These are phyloP conservation scores for Annulohypoxylon bovei DNA, from an alignment of 495 filamentous ascomycete genomes.

Conservation along the genomic window DNA sequence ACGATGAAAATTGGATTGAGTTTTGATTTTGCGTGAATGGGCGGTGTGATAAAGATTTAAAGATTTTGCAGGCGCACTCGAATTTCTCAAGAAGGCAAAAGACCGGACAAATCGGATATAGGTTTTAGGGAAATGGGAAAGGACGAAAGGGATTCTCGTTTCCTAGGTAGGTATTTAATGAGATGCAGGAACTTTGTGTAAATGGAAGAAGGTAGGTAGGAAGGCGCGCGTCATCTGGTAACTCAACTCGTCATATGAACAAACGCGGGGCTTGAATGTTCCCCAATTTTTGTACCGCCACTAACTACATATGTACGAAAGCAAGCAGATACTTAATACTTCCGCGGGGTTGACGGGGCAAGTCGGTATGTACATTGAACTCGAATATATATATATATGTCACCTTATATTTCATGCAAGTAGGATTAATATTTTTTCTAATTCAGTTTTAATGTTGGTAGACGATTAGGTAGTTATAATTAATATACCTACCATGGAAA, in stretches of 20 bases:
- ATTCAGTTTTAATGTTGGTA: no score
- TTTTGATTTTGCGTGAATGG: not conserved
- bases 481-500: no score
- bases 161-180: conserved; percentile 21
- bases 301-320: not conserved
- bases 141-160: conserved; percentile 7
- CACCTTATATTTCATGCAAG: no score
- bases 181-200: conserved; percentile 7
- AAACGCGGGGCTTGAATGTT: conserved; percentile 22
- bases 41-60: conserved; percentile 22
- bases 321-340: not conserved
- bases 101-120: conserved; percentile 25
- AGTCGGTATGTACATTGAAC: no score
- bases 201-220: not conserved
- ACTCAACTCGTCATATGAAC: conserved; percentile 28
- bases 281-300: conserved; percentile 10
- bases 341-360: no score
- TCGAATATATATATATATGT: no score
- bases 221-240: conserved; percentile 17
- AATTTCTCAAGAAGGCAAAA: conserved; percentile 16
- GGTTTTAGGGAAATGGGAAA: conserved; percentile 14
- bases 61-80: conserved; percentile 28
- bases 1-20: conserved; percentile 3
- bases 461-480: no score
- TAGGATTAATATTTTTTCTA: no score